phyloP scores from a whole-genome alignment of 2,329 filamentous ascomycete genomes.

The Harringtonia lauricola region DNA sequence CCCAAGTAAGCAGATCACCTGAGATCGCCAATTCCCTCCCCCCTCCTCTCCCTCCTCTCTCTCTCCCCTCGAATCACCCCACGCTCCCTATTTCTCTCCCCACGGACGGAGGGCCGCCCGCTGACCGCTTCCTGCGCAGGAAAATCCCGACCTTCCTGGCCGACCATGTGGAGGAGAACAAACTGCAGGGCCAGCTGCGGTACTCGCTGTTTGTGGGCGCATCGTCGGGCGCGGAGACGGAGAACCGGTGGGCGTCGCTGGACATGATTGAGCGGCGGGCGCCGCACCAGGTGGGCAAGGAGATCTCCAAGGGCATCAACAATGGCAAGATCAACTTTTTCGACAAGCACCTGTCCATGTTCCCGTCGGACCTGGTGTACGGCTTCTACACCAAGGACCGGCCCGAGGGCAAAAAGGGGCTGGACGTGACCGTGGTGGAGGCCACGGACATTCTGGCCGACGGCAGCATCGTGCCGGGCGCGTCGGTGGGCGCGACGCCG shows the following conservation, averaged over 20 bases:
- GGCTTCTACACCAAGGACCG: slow-evolving; percentile 78
- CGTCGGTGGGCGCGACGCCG: slow-evolving; percentile 73
- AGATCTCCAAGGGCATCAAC: slow-evolving; percentile 85
- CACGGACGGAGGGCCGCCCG: too few relatives aligned
- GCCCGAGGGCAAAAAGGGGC: slow-evolving; percentile 55
- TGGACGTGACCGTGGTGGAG: slow-evolving; percentile 79
- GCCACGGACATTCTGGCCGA: slow-evolving; percentile 81
- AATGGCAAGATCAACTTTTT: slow-evolving; percentile 83
- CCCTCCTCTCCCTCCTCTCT: too few relatives aligned
- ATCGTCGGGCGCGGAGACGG: slow-evolving; percentile 81
- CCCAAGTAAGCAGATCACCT: slow-evolving; percentile 78
- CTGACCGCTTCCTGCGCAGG: slow-evolving; percentile 29
- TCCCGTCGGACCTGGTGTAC: slow-evolving; percentile 77
- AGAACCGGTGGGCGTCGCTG: slow-evolving; percentile 79
- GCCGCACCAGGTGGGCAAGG: slow-evolving; percentile 84
- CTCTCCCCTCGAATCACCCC: slow-evolving; percentile 9
- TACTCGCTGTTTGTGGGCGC: slow-evolving; percentile 85
- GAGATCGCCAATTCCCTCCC: too few relatives aligned
- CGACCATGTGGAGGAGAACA: slow-evolving; percentile 82
- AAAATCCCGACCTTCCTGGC: slow-evolving; percentile 76
- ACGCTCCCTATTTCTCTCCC: background rate
- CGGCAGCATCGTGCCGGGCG: slow-evolving; percentile 79
- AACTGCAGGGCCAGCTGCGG: slow-evolving; percentile 69
- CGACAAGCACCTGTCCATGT: slow-evolving; percentile 90
- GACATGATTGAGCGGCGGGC: slow-evolving; percentile 83